These are phyloP conservation scores for Chrysopogon serrulatus DNA, from an alignment of 176 grass and related monocot genomes.

Conservation along the genomic window DNA sequence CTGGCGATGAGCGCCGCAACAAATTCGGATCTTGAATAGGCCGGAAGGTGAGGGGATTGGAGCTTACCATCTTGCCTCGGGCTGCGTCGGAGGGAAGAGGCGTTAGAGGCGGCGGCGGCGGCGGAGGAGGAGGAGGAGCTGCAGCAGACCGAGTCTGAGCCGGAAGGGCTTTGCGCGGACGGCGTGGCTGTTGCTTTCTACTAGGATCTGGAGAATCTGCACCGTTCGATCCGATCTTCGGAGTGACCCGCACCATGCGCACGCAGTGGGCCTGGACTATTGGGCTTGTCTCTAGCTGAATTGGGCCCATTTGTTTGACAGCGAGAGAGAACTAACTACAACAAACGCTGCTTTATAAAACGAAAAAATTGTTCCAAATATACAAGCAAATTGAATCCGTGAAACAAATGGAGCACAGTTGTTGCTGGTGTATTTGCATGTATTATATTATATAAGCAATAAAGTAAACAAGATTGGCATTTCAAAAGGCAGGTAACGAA, in stretches of 20 bases:
- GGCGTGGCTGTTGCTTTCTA: not conserved
- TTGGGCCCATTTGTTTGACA: not conserved
- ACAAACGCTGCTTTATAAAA: too few relatives aligned
- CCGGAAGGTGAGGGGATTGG: not conserved
- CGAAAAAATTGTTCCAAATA: too few relatives aligned
- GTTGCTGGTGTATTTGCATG: too few relatives aligned
- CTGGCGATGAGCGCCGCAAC: too few relatives aligned
- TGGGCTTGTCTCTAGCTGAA: not conserved
- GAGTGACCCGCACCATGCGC: too few relatives aligned
- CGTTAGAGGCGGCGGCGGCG: not conserved
- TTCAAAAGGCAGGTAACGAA: too few relatives aligned
- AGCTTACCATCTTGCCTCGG: constrained; percentile 18
- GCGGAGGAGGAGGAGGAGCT: not conserved
- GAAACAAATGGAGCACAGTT: too few relatives aligned
- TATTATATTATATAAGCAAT: too few relatives aligned
- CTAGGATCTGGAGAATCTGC: not conserved
- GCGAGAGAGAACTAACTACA: too few relatives aligned
- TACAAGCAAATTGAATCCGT: too few relatives aligned
- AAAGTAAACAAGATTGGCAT: too few relatives aligned
- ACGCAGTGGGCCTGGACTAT: not conserved
- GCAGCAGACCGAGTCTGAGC: not conserved
- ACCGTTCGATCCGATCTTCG: not conserved
- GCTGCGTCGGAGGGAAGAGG: not conserved
- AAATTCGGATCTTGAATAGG: not conserved
- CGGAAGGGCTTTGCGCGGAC: not conserved